These are phyloP conservation scores for Ceratocystis cubensis DNA, from an alignment of 2,329 filamentous ascomycete species.

Conservation along the genomic window DNA sequence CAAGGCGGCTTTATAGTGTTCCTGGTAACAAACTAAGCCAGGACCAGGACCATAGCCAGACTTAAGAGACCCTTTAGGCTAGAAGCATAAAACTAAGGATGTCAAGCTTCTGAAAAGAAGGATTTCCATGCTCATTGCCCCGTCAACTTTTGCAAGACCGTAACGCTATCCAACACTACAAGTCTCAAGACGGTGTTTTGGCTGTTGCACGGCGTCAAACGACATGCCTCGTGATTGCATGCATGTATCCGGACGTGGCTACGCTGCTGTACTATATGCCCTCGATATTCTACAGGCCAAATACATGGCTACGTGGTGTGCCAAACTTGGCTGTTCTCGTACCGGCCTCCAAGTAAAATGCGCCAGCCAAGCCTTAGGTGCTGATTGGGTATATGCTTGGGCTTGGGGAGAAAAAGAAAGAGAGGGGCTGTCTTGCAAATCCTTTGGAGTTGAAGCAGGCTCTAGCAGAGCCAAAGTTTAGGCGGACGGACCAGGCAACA, in stretches of 20 bases:
- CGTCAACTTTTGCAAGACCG: neutral
- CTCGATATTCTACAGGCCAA: neutral
- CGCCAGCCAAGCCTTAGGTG: too few species aligned
- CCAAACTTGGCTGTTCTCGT: neutral
- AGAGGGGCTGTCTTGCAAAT: neutral
- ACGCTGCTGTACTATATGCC: neutral
- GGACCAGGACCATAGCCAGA: neutral
- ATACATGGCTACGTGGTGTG: neutral
- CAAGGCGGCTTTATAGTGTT: neutral
- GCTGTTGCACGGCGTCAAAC: constrained; percentile 10
- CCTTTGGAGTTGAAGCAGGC: neutral
- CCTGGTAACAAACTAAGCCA: neutral
- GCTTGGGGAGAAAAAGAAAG: neutral
- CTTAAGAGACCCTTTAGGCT: neutral
- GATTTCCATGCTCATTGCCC: neutral
- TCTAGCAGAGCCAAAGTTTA: neutral
- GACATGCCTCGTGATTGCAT: constrained; percentile 11
- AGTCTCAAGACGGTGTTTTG: neutral
- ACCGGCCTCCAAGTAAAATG: constrained; percentile 3
- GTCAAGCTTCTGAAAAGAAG: neutral
- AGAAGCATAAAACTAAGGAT: neutral
- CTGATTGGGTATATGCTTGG: neutral
- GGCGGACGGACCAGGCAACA: neutral
- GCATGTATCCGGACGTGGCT: neutral
- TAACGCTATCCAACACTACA: too few species aligned